phyloP scores from a whole-genome alignment of 1,139 yeast species.

The Kodamaea sp. region DNA sequence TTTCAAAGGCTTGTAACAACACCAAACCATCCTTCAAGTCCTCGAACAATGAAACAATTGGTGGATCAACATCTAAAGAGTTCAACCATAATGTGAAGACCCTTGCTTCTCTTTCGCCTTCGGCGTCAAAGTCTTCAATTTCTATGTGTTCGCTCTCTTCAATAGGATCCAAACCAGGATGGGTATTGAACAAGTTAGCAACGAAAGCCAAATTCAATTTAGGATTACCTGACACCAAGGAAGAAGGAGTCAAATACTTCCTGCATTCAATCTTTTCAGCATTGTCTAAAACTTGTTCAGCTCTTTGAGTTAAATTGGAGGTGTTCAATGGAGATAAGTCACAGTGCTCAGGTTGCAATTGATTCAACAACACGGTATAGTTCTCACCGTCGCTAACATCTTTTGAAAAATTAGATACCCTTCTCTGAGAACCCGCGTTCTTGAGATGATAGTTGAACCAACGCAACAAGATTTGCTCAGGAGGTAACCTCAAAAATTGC shows the following conservation, averaged over 20 bases:
- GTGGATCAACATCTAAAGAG: slow-evolving; percentile 93
- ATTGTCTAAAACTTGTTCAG: slow-evolving; percentile 78
- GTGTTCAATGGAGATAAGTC: slow-evolving; percentile 80
- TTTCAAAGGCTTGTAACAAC: slow-evolving; percentile 89
- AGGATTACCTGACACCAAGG: slow-evolving; percentile 95
- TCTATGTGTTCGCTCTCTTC: slow-evolving; percentile 88
- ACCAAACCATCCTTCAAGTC: slow-evolving; percentile 93
- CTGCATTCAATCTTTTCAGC: slow-evolving; percentile 93
- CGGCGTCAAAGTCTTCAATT: slow-evolving; percentile 96
- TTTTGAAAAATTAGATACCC: slow-evolving; percentile 79
- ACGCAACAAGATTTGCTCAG: slow-evolving; percentile 93
- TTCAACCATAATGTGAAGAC: slow-evolving; percentile 97
- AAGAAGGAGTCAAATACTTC: slow-evolving; percentile 90
- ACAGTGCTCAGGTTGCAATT: slow-evolving; percentile 82
- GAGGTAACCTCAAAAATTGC: slow-evolving; percentile 93
- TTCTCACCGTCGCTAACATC: slow-evolving; percentile 96
- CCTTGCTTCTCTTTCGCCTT: slow-evolving; percentile 99
- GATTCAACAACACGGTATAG: slow-evolving; percentile 85
- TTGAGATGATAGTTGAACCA: slow-evolving; percentile 97
- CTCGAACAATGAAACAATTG: slow-evolving; percentile 87
- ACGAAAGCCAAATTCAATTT: slow-evolving; percentile 95
- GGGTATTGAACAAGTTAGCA: slow-evolving; percentile 92
- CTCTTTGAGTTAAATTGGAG: slow-evolving; percentile 70
- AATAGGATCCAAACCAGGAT: slow-evolving; percentile 95
- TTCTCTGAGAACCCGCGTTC: slow-evolving; percentile 88